phyloP scores from a whole-genome alignment of 129 eudicot species.

The Scalesia atractyloides region DNA sequence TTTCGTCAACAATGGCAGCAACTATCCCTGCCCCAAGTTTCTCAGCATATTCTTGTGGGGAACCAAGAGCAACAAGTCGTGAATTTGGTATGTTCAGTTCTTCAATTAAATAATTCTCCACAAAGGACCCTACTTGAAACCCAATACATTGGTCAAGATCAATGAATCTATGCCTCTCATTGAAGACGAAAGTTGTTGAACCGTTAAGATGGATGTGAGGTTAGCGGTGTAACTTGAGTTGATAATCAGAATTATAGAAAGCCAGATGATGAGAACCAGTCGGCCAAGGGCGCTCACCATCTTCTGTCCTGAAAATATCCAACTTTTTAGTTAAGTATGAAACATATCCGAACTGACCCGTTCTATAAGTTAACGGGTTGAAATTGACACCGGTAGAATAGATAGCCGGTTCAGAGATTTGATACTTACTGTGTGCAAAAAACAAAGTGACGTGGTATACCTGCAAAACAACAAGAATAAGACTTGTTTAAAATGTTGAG shows the following conservation, averaged over 20 bases:
- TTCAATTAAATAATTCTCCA: slow-evolving; percentile 63
- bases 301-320: slow-evolving; percentile 76
- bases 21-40: slow-evolving; percentile 62
- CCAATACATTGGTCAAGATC: slow-evolving; percentile 62
- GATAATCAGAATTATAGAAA: slow-evolving; percentile 76
- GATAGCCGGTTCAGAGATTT: background rate
- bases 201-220: slow-evolving; percentile 87
- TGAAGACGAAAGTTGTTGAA: slow-evolving; percentile 78
- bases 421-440: slow-evolving; percentile 81
- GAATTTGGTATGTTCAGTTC: slow-evolving; percentile 73
- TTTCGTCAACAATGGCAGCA: slow-evolving; percentile 84
- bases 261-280: slow-evolving; percentile 79
- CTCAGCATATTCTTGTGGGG: slow-evolving; percentile 80
- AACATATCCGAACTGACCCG: background rate
- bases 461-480: slow-evolving; percentile 46
- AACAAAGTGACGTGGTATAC: slow-evolving; percentile 91
- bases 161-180: slow-evolving; percentile 76
- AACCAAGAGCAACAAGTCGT: slow-evolving; percentile 68
- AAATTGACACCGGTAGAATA: background rate
- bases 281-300: slow-evolving; percentile 87
- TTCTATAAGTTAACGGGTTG: slow-evolving; percentile 7
- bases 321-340: background rate
- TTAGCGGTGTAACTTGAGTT: slow-evolving; percentile 96
- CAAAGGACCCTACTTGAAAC: slow-evolving; percentile 79
- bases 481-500: background rate